These are phyloP conservation scores for Serendipita sp. DNA, from an alignment of 1,284 basidiomycete species.

Conservation along the genomic window DNA sequence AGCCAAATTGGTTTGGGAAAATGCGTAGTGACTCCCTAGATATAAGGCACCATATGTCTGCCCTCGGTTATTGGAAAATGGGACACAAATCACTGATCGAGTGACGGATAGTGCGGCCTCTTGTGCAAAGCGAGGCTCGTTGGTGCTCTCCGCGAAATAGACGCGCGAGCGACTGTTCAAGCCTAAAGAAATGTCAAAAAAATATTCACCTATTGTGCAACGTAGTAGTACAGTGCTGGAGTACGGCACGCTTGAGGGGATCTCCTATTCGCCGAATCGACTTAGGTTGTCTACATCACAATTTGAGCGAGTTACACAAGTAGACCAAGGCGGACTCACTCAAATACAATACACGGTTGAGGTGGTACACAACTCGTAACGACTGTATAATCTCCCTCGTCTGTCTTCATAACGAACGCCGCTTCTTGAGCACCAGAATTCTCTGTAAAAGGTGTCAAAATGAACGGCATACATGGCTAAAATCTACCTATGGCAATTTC, in stretches of 20 bases:
- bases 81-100: constrained; percentile 49
- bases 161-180: constrained; percentile 49
- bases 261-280: constrained; percentile 43
- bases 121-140: constrained; percentile 49
- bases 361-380: constrained; percentile 49
- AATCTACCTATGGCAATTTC: constrained; percentile 48
- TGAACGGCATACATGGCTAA: not conserved
- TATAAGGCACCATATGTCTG: constrained; percentile 40
- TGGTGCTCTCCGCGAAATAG: constrained; percentile 42
- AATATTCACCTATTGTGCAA: not conserved
- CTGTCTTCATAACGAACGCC: constrained; percentile 50
- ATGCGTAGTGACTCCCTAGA: constrained; percentile 46
- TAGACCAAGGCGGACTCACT: constrained; percentile 26
- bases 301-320: not conserved
- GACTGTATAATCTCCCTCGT: constrained; percentile 52
- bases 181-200: constrained; percentile 24
- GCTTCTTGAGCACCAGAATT: constrained; percentile 50
- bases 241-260: constrained; percentile 47
- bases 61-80: constrained; percentile 55
- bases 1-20: constrained; percentile 44
- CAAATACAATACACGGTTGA: constrained; percentile 49
- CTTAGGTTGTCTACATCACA: constrained; percentile 36
- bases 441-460: constrained; percentile 25
- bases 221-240: constrained; percentile 39
- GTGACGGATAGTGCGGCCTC: constrained; percentile 45